Base-by-base conservation (phyloP, 2,329 filamentous ascomycete species). In the Colletotrichum godetiae region DNA sequence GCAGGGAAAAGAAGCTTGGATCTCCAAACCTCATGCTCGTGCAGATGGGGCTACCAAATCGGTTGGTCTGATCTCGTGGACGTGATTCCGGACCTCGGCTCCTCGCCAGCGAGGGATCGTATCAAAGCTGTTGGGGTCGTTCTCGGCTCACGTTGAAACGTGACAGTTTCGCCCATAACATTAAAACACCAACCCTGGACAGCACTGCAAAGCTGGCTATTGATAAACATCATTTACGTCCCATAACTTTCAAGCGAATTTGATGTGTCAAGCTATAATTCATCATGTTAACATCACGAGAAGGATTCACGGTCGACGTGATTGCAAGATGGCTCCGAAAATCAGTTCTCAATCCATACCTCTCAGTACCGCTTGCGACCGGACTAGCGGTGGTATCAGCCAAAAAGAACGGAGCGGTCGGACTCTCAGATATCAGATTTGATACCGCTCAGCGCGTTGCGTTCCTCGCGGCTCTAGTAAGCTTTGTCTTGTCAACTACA, bases 271-370 rank as follows among this genome's bases (percentile, higher is more conserved):
- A 15, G 27, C 5, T 19, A 4, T 13, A 7, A 2, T 12, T 5
- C 13, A 59, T 12, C 15, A 73, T 73, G 70, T 8, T 33, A 8
- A 57, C 64, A 24, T 73, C 70, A 15, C 33, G 77, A 22, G 78
- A 79, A 66, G 78, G 78, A n/a, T 69, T 79, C 53, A 79, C 77
- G 15, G 58, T 79, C 27, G 78, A 80, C 58, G 75, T 75, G 4
- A 67, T 78, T 22, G 68, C 57, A 22, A 22, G 68, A n/a, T 66
- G 74, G 31, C 15, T 77, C 2, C 65, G 72, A n/a, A 76, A 72
- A 5, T 76, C 67, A 37, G 35, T 78, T 3, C 68, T 79, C 49
- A 77, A 78, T 24, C 76, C 78, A 22, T 58, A 64, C 5, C 61
- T 76, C 7, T 72, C 75, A 1, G 46, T 78, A 1, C 75, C 76